These are phyloP conservation scores for Colletotrichum tropicicola DNA, from an alignment of 2,329 filamentous ascomycete species.

Conservation along the genomic window DNA sequence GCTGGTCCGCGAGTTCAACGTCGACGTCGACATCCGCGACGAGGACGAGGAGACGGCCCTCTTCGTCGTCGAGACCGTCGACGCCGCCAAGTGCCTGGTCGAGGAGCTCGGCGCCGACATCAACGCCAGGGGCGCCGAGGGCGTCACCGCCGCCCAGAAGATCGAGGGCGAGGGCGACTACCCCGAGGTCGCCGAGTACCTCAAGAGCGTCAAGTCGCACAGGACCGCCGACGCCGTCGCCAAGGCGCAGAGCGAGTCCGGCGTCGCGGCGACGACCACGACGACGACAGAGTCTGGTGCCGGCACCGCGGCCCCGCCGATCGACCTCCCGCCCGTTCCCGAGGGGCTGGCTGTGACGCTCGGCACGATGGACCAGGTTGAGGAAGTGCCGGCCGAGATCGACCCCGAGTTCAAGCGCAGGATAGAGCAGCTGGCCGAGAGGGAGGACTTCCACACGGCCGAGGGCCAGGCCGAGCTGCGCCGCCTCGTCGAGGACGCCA, in stretches of 20 bases:
- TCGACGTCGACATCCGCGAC: conserved; percentile 83
- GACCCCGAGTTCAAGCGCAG: conserved; percentile 85
- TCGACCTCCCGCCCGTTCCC: conserved; percentile 71
- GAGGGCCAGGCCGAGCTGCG: conserved; percentile 83
- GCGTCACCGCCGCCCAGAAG: conserved; percentile 82
- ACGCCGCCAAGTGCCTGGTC: conserved; percentile 80
- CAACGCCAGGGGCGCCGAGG: conserved; percentile 74
- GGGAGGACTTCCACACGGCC: conserved; percentile 84
- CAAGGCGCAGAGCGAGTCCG: conserved; percentile 39
- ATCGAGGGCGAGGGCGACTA: conserved; percentile 83
- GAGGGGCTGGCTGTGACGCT: conserved; percentile 81
- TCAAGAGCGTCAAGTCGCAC: conserved; percentile 52
- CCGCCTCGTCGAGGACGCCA: conserved; percentile 80
- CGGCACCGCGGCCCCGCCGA: conserved; percentile 32
- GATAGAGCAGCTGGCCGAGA: conserved; percentile 88
- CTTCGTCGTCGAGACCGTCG: conserved; percentile 86
- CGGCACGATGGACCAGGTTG: conserved; percentile 73
- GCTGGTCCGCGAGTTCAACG: conserved; percentile 79
- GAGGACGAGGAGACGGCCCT: conserved; percentile 95
- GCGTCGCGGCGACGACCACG: no score
- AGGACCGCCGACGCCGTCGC: conserved; percentile 38
- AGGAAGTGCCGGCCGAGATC: conserved; percentile 68
- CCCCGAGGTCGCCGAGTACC: conserved; percentile 77
- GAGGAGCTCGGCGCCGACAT: conserved; percentile 82
- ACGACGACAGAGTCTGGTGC: conserved; percentile 31